Conservation (phyloP, 257 asterid genomes). For the Mentha longifolia region DNA sequence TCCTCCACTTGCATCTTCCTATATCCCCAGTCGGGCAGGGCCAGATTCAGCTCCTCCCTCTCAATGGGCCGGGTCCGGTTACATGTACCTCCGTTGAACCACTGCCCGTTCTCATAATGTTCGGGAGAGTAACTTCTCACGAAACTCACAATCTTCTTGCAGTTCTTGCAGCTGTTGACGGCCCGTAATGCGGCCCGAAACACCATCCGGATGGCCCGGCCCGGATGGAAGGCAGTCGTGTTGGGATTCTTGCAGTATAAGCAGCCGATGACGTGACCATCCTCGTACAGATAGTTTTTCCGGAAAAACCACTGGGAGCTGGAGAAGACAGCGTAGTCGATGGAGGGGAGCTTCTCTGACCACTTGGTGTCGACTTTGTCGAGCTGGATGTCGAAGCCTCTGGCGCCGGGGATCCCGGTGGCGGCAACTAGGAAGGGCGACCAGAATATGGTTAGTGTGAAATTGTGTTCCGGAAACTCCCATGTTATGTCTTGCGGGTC, state of each 20-base stretch:
- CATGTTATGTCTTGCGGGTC: too few relatives aligned
- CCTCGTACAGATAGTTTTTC: slow-evolving; percentile 44
- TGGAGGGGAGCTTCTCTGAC: slow-evolving; percentile 44
- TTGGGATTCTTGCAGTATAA: slow-evolving; percentile 44
- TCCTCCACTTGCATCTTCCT: slow-evolving; percentile 52
- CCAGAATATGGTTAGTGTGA: too few relatives aligned
- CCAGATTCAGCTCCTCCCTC: slow-evolving; percentile 29
- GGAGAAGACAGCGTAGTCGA: slow-evolving; percentile 55
- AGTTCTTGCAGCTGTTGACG: slow-evolving; percentile 41
- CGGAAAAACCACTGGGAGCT: slow-evolving; percentile 57
- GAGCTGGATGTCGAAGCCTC: slow-evolving; percentile 47
- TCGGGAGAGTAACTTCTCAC: slow-evolving; percentile 57
- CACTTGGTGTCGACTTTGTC: slow-evolving; percentile 48
- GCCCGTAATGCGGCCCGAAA: slow-evolving; percentile 45
- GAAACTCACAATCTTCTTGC: slow-evolving; percentile 37
- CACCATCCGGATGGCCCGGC: slow-evolving; percentile 37
- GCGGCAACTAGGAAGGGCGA: too few relatives aligned
- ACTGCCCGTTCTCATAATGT: slow-evolving; percentile 57
- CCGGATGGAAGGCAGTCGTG: slow-evolving; percentile 34
- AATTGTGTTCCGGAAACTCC: too few relatives aligned
- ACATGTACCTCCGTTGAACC: slow-evolving; percentile 58
- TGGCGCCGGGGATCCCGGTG: slow-evolving; percentile 27
- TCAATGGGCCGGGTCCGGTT: slow-evolving; percentile 40
- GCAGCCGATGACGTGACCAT: slow-evolving; percentile 46
- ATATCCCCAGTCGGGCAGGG: slow-evolving; percentile 37